phyloP scores from a whole-genome alignment of 495 filamentous ascomycete species.

The Hypoxylon perforatum region DNA sequence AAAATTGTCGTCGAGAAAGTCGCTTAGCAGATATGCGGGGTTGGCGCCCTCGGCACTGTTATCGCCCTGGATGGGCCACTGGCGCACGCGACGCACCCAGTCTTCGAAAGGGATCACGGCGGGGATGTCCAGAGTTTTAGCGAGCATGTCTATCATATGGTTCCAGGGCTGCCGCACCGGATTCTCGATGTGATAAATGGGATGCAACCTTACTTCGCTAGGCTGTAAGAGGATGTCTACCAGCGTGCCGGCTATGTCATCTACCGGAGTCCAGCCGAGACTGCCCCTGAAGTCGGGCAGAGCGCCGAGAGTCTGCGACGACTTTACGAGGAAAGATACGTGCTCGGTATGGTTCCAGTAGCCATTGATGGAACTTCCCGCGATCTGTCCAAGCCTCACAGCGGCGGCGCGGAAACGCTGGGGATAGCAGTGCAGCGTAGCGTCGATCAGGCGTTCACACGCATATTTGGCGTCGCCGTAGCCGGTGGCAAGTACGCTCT shows the following conservation, averaged over 20 bases:
- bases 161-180: conserved; percentile 58
- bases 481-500: conserved; percentile 54
- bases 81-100: conserved; percentile 7
- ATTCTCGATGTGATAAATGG: conserved; percentile 65
- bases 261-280: conserved; percentile 60
- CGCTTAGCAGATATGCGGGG: conserved; percentile 52
- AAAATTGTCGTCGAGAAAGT: conserved; percentile 61
- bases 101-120: conserved; percentile 8
- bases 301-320: conserved; percentile 55
- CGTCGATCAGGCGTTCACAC: conserved; percentile 60
- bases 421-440: conserved; percentile 55
- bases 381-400: conserved; percentile 60
- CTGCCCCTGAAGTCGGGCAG: conserved; percentile 55
- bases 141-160: conserved; percentile 51
- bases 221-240: conserved; percentile 5
- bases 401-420: conserved; percentile 54
- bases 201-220: conserved; percentile 27
- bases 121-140: conserved; percentile 49
- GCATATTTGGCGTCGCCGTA: conserved; percentile 62
- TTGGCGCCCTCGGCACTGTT: conserved; percentile 47
- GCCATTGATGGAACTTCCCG: conserved; percentile 56
- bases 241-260: conserved; percentile 35
- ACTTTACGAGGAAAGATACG: conserved; percentile 61
- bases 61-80: neutral
- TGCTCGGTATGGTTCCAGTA: conserved; percentile 64